A percentile compares a stretch with the other conserved stretches of the same genome.
phyloP scores from a whole-genome alignment of 176 grass and related monocot species.

The Elymus sibiricus region DNA sequence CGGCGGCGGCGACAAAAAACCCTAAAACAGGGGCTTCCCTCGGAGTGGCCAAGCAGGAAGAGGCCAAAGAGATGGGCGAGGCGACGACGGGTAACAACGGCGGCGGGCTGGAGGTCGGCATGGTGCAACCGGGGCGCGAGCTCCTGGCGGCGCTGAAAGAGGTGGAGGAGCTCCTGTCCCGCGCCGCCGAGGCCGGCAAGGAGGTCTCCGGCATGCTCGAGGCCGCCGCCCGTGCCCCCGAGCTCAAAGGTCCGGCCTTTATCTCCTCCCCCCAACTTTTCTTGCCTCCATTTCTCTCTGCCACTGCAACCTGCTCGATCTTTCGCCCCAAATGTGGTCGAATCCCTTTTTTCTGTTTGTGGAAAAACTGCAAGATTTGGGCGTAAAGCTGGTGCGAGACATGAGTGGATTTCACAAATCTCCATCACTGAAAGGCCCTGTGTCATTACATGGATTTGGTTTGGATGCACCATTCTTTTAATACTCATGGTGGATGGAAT shows the following conservation, averaged over 20 bases:
- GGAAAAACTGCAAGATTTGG: constrained; percentile 33
- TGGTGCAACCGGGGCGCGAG: constrained; percentile 55
- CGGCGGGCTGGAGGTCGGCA: constrained; percentile 39
- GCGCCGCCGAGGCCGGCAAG: constrained; percentile 68
- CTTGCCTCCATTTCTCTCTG: not conserved
- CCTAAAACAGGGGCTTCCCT: constrained; percentile 21
- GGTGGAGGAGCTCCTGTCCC: constrained; percentile 75
- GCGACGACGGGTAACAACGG: constrained; percentile 22
- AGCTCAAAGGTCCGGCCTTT: constrained; percentile 83
- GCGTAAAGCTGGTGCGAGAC: constrained; percentile 21
- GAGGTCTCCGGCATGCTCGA: constrained; percentile 91
- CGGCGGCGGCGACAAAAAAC: not conserved
- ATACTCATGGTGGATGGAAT: constrained; percentile 31
- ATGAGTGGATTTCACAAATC: constrained; percentile 18
- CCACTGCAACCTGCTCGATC: constrained; percentile 19
- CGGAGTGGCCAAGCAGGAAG: constrained; percentile 30
- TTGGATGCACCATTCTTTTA: not conserved
- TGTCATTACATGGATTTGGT: constrained; percentile 17
- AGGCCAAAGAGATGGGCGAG: constrained; percentile 22
- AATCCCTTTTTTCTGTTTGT: constrained; percentile 35
- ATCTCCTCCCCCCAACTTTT: not conserved
- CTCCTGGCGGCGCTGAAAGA: constrained; percentile 77
- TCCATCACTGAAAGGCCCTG: constrained; percentile 23
- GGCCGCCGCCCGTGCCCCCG: constrained; percentile 54
- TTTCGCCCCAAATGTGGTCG: constrained; percentile 9